Percentiles rank a stretch among this genome's conserved stretches.
Conservation (phyloP, 257 asterid genomes). For the Lycium ferocissimum region DNA sequence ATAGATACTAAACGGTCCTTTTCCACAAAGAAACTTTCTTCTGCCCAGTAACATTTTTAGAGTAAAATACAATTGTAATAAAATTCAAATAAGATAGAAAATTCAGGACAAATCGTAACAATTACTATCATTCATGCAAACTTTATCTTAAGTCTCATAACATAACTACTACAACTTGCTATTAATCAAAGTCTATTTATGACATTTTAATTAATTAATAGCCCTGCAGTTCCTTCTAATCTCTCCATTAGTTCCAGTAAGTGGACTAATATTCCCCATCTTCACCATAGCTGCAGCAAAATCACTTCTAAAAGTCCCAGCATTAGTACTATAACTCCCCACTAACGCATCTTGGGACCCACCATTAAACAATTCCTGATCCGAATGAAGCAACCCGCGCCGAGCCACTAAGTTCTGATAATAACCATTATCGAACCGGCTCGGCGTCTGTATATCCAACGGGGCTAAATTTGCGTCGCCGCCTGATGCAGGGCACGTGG, state of each 20-base stretch:
- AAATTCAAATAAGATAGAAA: too few relatives aligned
- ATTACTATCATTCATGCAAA: neutral
- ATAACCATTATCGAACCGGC: constrained; percentile 55
- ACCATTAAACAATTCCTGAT: constrained; percentile 68
- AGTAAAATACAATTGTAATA: too few relatives aligned
- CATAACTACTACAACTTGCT: neutral
- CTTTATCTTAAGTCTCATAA: neutral
- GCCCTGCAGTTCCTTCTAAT: constrained; percentile 63
- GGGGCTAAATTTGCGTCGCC: constrained; percentile 54
- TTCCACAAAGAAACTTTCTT: too few relatives aligned
- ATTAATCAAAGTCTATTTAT: neutral
- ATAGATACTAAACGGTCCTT: too few relatives aligned
- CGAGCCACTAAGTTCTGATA: constrained; percentile 47
- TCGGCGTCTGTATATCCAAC: constrained; percentile 48
- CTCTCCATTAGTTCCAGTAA: constrained; percentile 62
- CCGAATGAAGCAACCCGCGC: constrained; percentile 69
- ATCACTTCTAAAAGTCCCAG: constrained; percentile 43
- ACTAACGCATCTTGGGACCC: constrained; percentile 65
- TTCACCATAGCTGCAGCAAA: constrained; percentile 64
- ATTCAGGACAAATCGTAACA: too few relatives aligned
- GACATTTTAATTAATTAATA: constrained; percentile 35
- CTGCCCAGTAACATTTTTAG: too few relatives aligned
- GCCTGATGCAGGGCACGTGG: constrained; percentile 58
- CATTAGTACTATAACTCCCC: constrained; percentile 40
- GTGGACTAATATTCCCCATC: constrained; percentile 74